Percentiles rank a stretch among this genome's conserved stretches.
phyloP scores from a whole-genome alignment of 2,329 filamentous ascomycete genomes.

The Colletotrichum salicis region DNA sequence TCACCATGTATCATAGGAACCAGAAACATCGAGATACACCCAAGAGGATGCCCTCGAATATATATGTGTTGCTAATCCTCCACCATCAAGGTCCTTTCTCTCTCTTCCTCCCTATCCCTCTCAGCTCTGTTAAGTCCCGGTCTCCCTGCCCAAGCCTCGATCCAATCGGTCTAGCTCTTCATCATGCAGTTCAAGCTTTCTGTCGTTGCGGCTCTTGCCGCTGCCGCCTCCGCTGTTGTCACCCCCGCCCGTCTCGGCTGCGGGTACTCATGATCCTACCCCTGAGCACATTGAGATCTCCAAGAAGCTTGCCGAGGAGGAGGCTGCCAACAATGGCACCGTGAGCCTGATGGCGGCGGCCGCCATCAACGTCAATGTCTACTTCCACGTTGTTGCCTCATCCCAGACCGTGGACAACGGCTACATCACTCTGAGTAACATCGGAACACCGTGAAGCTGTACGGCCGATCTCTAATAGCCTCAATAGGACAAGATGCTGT shows the following conservation, averaged over 20 bases:
- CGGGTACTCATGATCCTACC: conserved; percentile 8
- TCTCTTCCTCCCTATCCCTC: conserved; percentile 13
- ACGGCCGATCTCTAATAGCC: neutral
- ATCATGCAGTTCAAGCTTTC: conserved; percentile 19
- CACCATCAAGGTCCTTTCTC: conserved; percentile 3
- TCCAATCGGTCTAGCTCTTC: neutral
- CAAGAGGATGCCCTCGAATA: neutral
- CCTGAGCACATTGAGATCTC: conserved; percentile 34
- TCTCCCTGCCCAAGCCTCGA: neutral
- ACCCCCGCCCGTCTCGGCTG: conserved; percentile 10
- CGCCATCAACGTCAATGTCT: conserved; percentile 49
- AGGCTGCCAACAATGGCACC: conserved; percentile 31
- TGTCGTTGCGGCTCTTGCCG: conserved; percentile 19
- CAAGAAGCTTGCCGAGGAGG: conserved; percentile 35
- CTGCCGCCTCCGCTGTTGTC: conserved; percentile 17
- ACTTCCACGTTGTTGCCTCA: conserved; percentile 51
- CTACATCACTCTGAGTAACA: conserved; percentile 46
- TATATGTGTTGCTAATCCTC: conserved; percentile 4
- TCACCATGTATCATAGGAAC: neutral
- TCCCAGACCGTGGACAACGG: conserved; percentile 43
- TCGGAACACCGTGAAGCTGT: neutral
- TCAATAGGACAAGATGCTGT: conserved; percentile 46
- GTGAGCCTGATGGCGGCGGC: conserved; percentile 37
- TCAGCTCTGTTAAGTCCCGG: conserved; percentile 4
- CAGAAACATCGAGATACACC: neutral